Conservation (phyloP, 2,329 filamentous ascomycete species). For the Xylaria sp. region DNA sequence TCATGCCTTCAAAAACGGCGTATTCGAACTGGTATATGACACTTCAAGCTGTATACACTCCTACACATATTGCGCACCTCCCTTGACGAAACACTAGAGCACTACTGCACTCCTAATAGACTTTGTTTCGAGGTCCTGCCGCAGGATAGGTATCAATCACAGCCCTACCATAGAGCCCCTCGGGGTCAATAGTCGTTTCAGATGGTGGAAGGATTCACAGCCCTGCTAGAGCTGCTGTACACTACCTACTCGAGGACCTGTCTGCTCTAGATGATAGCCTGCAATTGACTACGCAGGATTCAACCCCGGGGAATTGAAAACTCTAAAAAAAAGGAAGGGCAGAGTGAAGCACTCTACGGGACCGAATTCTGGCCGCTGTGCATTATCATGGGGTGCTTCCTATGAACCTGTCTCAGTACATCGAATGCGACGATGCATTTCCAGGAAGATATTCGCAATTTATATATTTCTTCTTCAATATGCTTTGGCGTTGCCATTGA, state of each 20-base stretch:
- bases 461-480: neutral
- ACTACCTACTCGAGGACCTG: neutral
- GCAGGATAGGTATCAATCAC: neutral
- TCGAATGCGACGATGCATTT: neutral
- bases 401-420: neutral
- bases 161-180: neutral
- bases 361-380: neutral
- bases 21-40: too few species aligned
- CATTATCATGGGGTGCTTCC: neutral
- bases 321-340: neutral
- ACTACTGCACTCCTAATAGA: neutral
- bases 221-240: neutral
- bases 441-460: neutral
- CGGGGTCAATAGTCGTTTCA: neutral
- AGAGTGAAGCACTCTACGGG: neutral
- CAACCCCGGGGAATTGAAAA: neutral
- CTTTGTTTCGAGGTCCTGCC: neutral
- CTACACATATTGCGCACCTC: neutral
- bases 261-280: neutral
- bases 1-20: neutral
- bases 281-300: neutral
- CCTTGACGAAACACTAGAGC: neutral
- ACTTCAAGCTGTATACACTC: neutral
- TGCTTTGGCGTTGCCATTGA: neutral
- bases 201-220: neutral